Conservation (phyloP, 768 basidiomycete genomes). For the Tephrocybe sp. region DNA sequence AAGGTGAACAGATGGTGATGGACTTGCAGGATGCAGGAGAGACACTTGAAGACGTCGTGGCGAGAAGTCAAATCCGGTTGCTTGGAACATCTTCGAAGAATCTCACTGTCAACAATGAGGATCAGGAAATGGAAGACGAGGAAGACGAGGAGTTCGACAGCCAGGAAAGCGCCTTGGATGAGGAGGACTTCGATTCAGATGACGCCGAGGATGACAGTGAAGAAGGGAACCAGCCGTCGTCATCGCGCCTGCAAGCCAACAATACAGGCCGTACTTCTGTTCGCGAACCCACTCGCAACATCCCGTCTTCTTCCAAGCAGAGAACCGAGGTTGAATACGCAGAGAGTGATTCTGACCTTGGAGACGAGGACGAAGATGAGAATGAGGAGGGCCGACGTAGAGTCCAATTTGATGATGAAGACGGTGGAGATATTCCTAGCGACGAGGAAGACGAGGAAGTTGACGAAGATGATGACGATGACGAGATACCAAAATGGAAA, state of each 20-base stretch:
- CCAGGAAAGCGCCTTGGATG: constrained; percentile 10
- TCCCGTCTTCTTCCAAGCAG: constrained; percentile 34
- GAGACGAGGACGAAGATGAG: constrained; percentile 37
- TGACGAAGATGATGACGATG: constrained; percentile 34
- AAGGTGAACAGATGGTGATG: constrained; percentile 98
- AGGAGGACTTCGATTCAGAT: constrained; percentile 13
- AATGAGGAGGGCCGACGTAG: constrained; percentile 23
- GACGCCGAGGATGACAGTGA: constrained; percentile 9
- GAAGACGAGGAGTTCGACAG: constrained; percentile 22
- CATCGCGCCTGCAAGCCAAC: constrained; percentile 18
- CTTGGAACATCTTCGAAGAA: constrained; percentile 79
- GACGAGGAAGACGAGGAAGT: constrained; percentile 41
- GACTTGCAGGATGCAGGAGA: constrained; percentile 83
- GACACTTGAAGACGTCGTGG: constrained; percentile 84
- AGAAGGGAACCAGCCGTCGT: neutral
- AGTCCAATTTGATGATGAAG: constrained; percentile 40
- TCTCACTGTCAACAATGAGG: constrained; percentile 45
- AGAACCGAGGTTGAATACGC: constrained; percentile 59
- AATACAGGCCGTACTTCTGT: constrained; percentile 51
- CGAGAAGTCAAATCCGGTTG: constrained; percentile 77
- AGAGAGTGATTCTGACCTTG: constrained; percentile 76
- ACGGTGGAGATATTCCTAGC: constrained; percentile 43
- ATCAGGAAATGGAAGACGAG: constrained; percentile 28
- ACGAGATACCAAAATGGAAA: constrained; percentile 73
- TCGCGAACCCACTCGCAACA: constrained; percentile 41